A percentile compares a stretch with the other conserved stretches of the same genome.
Conservation (phyloP, 169 alveolate species). For the Eimeria zaria region DNA sequence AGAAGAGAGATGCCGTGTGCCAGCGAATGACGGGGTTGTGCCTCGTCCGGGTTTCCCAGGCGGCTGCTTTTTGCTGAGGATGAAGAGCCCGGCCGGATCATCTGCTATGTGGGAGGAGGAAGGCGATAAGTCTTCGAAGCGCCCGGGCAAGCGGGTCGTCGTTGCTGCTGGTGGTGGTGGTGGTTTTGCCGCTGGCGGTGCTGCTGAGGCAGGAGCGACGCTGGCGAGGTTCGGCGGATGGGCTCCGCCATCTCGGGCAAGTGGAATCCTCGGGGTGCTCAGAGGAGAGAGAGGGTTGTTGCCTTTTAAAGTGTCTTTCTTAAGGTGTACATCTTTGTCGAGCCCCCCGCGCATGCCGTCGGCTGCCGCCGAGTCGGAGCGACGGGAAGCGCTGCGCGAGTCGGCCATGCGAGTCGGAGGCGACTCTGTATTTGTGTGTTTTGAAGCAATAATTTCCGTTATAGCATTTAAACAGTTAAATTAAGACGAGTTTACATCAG, state of each 20-base stretch:
- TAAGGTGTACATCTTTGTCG: neutral
- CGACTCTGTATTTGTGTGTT: neutral
- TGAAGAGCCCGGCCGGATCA: neutral
- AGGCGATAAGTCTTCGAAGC: neutral
- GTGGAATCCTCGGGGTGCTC: neutral
- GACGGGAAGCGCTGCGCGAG: neutral
- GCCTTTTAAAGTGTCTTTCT: neutral
- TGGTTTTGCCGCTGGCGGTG: neutral
- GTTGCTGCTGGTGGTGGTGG: neutral
- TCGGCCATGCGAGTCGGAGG: neutral
- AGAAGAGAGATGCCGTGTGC: neutral
- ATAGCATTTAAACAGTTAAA: neutral
- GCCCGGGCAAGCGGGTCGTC: slow-evolving; percentile 2
- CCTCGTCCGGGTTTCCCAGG: neutral
- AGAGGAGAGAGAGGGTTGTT: neutral
- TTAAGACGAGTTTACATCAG: neutral
- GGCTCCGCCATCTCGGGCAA: neutral
- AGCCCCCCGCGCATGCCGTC: neutral
- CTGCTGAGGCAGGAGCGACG: neutral
- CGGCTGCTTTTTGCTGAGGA: slow-evolving; percentile 13
- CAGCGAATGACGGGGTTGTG: neutral
- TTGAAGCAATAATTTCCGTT: neutral
- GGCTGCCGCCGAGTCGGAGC: slow-evolving; percentile 38
- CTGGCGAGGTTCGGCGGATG: neutral
- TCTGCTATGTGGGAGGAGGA: slow-evolving; percentile 22